Evolutionary conservation across 768 basidiomycete species (phyloP), one percentile per base, ranked within the genome.

Genomic region (Austroboletus festivus): DNA sequence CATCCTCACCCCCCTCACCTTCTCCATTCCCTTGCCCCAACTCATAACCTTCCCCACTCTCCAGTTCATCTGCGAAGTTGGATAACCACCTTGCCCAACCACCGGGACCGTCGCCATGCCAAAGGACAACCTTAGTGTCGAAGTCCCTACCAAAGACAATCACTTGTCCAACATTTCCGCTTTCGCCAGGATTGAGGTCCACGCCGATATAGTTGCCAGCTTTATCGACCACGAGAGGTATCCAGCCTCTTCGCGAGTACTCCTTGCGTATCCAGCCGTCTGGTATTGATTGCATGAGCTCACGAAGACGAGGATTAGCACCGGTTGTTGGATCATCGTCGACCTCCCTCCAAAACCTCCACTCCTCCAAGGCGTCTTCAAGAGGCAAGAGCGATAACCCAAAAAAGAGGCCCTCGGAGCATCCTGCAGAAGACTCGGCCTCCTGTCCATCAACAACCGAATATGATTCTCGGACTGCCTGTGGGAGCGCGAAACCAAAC

Each of bases 101-200:
- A 10, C 79, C 83, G 15, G 80, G 77, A 8, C 93, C 93, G 48
- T 97, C 93, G 8, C 96, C 96, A 44, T 80, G 76, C 84, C 87
- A 97, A 39, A 98, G 74, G 35, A 98, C 94, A 31, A 96, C 90
- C 64, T 99, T 99, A 11, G 92, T 88, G 68, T 99, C 96, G 68
- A 98, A 97, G 63, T 98, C 96, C 43, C 96, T 81, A n/a, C 96
- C 96, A 65, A 98, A 99, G 42, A 97, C 85, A 49, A 99, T 96
- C 40, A 97, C 95, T 64, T 99, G 96, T 6, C 96, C 96, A 46
- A 77, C 74, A 9, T 78, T 71, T 38, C 93, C 93, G 40, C 71
- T 69, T 61, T 85, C 82, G 9, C 65, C 89, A 8, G 95, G 95
- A 68, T 87, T 92, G 50, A 99, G 77, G 67, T 99, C 96, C 40